Base-by-base conservation (phyloP, 768 basidiomycete species). In the Kwoniella pini region DNA sequence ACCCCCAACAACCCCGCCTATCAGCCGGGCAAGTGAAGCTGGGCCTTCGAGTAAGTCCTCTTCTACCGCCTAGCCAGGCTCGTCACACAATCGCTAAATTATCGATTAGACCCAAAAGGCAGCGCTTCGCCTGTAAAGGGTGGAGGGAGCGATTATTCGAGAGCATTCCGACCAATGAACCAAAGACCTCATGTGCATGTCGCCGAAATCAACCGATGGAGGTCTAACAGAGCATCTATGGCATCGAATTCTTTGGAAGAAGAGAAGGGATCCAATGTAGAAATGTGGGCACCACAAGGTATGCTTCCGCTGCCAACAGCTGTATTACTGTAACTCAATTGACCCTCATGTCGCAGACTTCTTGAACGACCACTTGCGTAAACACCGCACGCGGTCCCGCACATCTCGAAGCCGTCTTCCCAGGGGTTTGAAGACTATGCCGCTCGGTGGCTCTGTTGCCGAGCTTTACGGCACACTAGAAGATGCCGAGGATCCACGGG, bases 401-500 rank as follows among this genome's bases (percentile, higher is more conserved):
- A 31, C 62, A 24, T 21, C 54, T 38, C 31, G 61, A 30, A 42
- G 26, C 10, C 43, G 54, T 28, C 57, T 68, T 24, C 65, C 68
- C 1, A 38, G 44, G 17, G 70, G 75, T 4, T 53, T 72, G 31
- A 72, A 71, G 49, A 59, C 57, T 21, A 70, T 52, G 28, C 69
- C 72, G 6, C 68, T 58, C 5, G 43, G 61, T 31, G 67, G 72
- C 6, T 49, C 74, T 1, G 69, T 75, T 3, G 60, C 52, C 3
- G 74, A 75, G 7, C 56, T 71, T 10, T 72, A 69, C 69, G 44
- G 24, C 17, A 68, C 62, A 28, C 43, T 72, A 45, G 88, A 88
- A 21, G 88, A 95, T 62, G 85, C 85, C 19, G 80, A 81, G 4
- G 81, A 83, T 55, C 89, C 90, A 19, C 86, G 89, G 26, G 77